Conservation (phyloP, 352 stramenopile species). For the Phytophthora cactorum region DNA sequence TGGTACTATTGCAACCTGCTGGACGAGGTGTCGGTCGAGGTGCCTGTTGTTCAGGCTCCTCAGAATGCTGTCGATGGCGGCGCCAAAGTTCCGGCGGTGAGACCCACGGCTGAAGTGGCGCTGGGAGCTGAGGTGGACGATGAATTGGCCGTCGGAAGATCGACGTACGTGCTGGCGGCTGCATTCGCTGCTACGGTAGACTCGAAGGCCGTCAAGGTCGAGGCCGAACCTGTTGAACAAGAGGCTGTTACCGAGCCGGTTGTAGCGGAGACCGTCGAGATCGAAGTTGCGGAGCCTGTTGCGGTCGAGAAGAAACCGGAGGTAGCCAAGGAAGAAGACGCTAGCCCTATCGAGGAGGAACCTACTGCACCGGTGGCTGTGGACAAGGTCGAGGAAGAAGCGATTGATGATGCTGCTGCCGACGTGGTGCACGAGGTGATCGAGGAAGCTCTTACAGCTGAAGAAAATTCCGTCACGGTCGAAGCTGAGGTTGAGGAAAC, state of each 20-base stretch:
- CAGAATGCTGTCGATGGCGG: slow-evolving; percentile 13
- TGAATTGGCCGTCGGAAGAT: slow-evolving; percentile 27
- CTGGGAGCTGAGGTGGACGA: slow-evolving; percentile 9
- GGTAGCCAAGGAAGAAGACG: no score
- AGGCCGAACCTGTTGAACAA: not conserved
- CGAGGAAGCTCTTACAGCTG: no score
- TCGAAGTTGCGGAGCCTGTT: no score
- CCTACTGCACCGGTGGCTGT: no score
- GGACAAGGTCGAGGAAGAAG: no score
- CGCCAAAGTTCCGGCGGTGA: slow-evolving; percentile 7
- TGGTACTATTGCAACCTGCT: slow-evolving; percentile 42
- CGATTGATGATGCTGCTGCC: no score
- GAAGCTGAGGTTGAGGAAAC: not conserved
- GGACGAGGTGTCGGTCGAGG: slow-evolving; percentile 5
- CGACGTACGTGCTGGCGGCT: slow-evolving; percentile 27
- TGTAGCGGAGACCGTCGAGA: not conserved
- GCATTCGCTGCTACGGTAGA: slow-evolving; percentile 2
- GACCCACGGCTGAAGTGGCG: not conserved
- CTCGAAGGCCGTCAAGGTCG: not conserved
- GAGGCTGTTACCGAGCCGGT: slow-evolving; percentile 6
- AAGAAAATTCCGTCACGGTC: not conserved
- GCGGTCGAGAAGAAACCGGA: no score
- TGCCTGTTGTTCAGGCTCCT: slow-evolving; percentile 18
- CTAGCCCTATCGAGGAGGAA: no score
- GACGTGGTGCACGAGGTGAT: no score